A percentile compares a stretch with the other conserved stretches of the same genome.
Conservation (phyloP, 2,329 filamentous ascomycete species). For the Penicillium sp. region DNA sequence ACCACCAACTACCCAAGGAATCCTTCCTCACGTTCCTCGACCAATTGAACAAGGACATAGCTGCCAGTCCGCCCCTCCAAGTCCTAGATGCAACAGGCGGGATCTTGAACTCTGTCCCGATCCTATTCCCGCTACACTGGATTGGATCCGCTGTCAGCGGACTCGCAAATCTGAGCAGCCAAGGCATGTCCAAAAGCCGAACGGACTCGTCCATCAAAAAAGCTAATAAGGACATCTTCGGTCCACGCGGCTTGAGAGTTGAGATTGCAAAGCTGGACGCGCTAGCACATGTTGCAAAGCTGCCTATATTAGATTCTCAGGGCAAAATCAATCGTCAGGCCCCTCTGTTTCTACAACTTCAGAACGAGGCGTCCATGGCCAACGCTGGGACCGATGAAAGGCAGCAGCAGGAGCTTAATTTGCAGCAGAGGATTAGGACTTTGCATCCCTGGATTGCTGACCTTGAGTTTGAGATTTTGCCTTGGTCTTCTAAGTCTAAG, state of each 20-base stretch:
- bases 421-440: slow-evolving; percentile 14
- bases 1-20: slow-evolving; percentile 13
- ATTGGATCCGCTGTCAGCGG: slow-evolving; percentile 24
- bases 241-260: slow-evolving; percentile 22
- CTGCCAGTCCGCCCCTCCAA: slow-evolving; percentile 27
- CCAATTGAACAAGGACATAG: slow-evolving; percentile 25
- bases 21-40: slow-evolving; percentile 27
- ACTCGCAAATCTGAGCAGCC: slow-evolving; percentile 21
- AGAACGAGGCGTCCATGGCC: neutral
- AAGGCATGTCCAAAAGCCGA: slow-evolving; percentile 24
- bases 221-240: slow-evolving; percentile 29
- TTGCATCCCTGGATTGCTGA: slow-evolving; percentile 29
- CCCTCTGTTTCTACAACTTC: slow-evolving; percentile 14
- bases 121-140: slow-evolving; percentile 24
- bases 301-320: slow-evolving; percentile 25
- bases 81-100: slow-evolving; percentile 28
- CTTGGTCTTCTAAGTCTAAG: slow-evolving; percentile 23
- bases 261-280: slow-evolving; percentile 29
- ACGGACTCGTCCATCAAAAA: slow-evolving; percentile 22
- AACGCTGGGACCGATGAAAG: neutral
- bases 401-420: slow-evolving; percentile 10
- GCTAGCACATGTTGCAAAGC: slow-evolving; percentile 25
- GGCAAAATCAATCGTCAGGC: slow-evolving; percentile 25
- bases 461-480: slow-evolving; percentile 20
- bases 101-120: slow-evolving; percentile 24